Percentiles rank a stretch among this genome's conserved stretches.
Evolutionary conservation across 75 land plant genomes (phyloP).

Genomic region (Pseudotsuga menziesii): DNA sequence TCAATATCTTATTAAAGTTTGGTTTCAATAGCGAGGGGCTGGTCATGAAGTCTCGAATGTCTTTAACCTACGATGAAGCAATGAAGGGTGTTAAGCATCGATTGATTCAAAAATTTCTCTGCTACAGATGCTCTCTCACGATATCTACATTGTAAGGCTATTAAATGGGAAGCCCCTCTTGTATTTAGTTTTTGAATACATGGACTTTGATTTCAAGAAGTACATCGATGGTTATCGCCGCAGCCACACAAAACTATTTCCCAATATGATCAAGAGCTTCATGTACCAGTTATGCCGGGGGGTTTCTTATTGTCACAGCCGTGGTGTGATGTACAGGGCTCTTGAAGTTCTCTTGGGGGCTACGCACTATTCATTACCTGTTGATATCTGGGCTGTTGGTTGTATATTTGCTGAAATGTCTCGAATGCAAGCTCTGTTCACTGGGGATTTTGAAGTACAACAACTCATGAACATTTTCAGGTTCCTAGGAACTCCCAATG

Average conservation of each 20-base stretch:
- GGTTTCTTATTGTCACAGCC: no score
- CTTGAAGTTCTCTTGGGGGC: conserved; percentile 78
- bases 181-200: conserved; percentile 89
- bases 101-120: no score
- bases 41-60: no score
- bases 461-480: conserved; percentile 65
- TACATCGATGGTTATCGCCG: conserved; percentile 59
- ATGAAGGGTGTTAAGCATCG: no score
- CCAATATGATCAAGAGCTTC: no score
- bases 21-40: no score
- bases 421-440: conserved; percentile 42
- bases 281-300: no score
- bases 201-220: conserved; percentile 94
- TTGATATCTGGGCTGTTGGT: conserved; percentile 92
- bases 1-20: no score
- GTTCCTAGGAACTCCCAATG: conserved; percentile 88
- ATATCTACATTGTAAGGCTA: no score
- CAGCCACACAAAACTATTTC: neutral
- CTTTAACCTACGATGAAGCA: no score
- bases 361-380: conserved; percentile 71
- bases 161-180: conserved; percentile 66
- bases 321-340: conserved; percentile 79
- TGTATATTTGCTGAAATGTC: conserved; percentile 77
- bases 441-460: conserved; percentile 66
- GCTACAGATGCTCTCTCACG: no score